Base-by-base conservation (phyloP, 768 basidiomycete genomes). In the Tricholoma bakamatsutake region DNA sequence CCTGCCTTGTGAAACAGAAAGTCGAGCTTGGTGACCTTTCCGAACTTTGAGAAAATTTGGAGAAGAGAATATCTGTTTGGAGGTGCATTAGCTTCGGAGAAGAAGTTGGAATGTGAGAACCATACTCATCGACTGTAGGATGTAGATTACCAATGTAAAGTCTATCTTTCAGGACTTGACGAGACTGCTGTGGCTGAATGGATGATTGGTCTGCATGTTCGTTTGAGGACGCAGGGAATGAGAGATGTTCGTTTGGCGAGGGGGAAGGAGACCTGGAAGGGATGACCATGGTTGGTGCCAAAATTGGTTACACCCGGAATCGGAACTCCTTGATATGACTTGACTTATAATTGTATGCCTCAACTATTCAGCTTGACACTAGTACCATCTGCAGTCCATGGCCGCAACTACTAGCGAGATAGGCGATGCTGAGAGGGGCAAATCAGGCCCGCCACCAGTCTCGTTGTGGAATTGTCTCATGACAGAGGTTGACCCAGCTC, bases 1-100 rank as follows among this genome's bases (percentile, higher is more conserved):
- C 96, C 97, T 0, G 88, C 76, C 71, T 96, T 98, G 78, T 99
- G 95, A 66, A 98, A 98, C 59, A 98, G 79, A 69, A 85, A 98
- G 70, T 99, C 97, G 51, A 98, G 80, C 61, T 93, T 92, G 18
- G 92, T 81, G 57, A 98, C 81, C 71, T 92, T 93, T 53, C 97
- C 97, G 68, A 86, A 94, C 71, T 89, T 94, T 31, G 88, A 81
- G 71, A 97, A 97, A 34, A 95, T 71, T 70, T 95, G 90, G 18
- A 98, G 81, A 13, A 99, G 78, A 3, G 91, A 77, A 71, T 93
- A 92, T 69, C 93, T 96, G 60, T 37, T n/a, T 31, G 31, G 6
- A 53, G 2, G 47, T n/a, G 18, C 30, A 34, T 56, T 17, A 30
- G 49, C 13, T 42, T 12, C 46, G 47, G 8, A 52, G 34, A 31